phyloP scores from a whole-genome alignment of 2,329 filamentous ascomycete species.

The Gaeumannomyces tritici region DNA sequence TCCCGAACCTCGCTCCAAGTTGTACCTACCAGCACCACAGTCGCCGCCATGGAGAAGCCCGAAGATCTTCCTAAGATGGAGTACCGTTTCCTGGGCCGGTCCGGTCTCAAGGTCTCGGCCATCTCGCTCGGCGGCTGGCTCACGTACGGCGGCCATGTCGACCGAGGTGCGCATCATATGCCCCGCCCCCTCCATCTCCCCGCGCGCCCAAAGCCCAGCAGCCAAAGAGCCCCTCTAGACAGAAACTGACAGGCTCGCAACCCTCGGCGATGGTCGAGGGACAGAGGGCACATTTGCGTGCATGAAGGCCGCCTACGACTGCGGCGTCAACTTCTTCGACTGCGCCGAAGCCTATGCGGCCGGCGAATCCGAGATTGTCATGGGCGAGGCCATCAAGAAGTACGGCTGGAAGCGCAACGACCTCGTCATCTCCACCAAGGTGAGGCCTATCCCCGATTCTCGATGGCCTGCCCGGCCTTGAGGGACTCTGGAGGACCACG shows the following conservation, averaged over 20 bases:
- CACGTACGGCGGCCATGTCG: constrained; percentile 63
- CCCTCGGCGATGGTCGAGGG: background rate
- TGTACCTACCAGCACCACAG: background rate
- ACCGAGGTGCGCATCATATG: constrained; percentile 40
- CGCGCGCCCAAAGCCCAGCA: background rate
- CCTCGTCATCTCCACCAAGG: constrained; percentile 49
- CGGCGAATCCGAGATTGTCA: constrained; percentile 54
- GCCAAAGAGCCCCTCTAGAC: background rate
- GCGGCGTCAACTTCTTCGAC: constrained; percentile 55
- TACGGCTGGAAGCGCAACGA: constrained; percentile 53
- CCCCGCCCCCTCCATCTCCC: background rate
- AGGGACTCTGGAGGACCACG: background rate
- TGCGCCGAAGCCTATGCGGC: constrained; percentile 50
- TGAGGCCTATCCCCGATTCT: constrained; percentile 13
- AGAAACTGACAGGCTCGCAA: background rate
- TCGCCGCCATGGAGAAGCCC: constrained; percentile 2
- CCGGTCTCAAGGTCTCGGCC: constrained; percentile 64
- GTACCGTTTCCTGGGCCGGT: constrained; percentile 62
- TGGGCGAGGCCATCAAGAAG: constrained; percentile 52
- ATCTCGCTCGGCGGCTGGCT: constrained; percentile 66
- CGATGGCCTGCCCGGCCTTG: no score
- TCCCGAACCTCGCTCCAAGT: no score
- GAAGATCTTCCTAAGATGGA: constrained; percentile 38
- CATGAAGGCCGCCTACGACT: constrained; percentile 52
- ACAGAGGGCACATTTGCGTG: constrained; percentile 48